Percentiles rank a stretch among this genome's conserved stretches.
phyloP scores from a whole-genome alignment of 768 basidiomycete species.

The Lactarius trivialis region DNA sequence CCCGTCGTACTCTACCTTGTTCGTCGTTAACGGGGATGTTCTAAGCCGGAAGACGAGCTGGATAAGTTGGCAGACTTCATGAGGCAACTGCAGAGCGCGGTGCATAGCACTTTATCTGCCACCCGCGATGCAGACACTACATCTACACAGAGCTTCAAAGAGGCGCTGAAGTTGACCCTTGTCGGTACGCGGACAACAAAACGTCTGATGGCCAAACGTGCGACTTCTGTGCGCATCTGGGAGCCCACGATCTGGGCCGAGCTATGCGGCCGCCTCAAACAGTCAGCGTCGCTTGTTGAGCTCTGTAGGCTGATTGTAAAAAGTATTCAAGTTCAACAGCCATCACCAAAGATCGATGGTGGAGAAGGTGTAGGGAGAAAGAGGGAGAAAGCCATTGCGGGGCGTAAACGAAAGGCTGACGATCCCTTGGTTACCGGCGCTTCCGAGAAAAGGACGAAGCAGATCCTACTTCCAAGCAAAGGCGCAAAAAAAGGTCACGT shows the following conservation, averaged over 20 bases:
- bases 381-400: constrained; percentile 15
- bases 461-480: constrained; percentile 33
- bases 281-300: constrained; percentile 51
- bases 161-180: constrained; percentile 67
- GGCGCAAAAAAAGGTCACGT: neutral
- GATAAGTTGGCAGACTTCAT: constrained; percentile 47
- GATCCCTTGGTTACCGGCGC: constrained; percentile 12
- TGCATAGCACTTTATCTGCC: constrained; percentile 43
- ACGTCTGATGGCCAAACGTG: constrained; percentile 32
- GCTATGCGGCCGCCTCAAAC: constrained; percentile 57
- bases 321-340: constrained; percentile 1
- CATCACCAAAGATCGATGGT: constrained; percentile 19
- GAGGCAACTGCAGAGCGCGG: constrained; percentile 39
- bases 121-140: constrained; percentile 45
- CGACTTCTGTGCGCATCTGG: constrained; percentile 45
- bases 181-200: constrained; percentile 61
- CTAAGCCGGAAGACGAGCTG: constrained; percentile 31
- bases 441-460: constrained; percentile 34
- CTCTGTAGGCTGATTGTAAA: constrained; percentile 59
- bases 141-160: constrained; percentile 65
- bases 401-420: constrained; percentile 28
- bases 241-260: constrained; percentile 48
- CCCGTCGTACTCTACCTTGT: neutral
- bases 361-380: constrained; percentile 20
- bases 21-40: neutral